Percentiles rank a stretch among this genome's conserved stretches.
Conservation (phyloP, 192 early-diverging fungal species). For the Coemansia sp. region DNA sequence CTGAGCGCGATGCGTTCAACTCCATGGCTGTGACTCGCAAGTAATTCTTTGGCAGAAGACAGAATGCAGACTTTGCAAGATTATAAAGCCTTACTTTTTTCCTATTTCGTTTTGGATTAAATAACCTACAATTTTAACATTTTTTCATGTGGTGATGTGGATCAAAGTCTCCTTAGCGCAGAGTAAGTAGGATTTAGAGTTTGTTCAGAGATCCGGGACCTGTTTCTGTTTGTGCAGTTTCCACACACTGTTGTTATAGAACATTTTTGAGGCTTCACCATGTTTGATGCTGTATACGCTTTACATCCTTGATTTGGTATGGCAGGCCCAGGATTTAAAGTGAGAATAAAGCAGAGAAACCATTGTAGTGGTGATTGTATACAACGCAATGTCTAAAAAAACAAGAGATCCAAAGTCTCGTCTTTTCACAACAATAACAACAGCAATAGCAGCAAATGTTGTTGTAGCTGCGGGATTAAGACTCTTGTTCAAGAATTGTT, state of each 20-base stretch:
- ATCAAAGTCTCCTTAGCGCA: not conserved
- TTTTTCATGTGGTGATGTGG: not conserved
- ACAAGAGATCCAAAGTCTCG: not conserved
- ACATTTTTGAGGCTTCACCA: too few species aligned
- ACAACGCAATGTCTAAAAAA: conserved; percentile 1
- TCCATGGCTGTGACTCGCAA: conserved; percentile 50
- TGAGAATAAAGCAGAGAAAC: not conserved
- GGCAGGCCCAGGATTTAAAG: not conserved
- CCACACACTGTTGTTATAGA: not conserved
- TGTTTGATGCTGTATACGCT: not conserved
- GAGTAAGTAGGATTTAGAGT: not conserved
- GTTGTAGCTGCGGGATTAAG: not conserved
- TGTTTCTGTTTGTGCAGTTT: not conserved
- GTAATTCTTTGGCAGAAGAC: conserved; percentile 6
- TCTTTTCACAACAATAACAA: not conserved
- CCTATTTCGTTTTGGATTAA: not conserved
- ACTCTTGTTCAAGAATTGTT: too few species aligned
- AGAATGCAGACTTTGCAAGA: too few species aligned
- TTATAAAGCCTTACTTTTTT: not conserved
- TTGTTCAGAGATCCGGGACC: not conserved
- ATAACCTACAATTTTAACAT: not conserved
- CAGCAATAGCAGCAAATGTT: not conserved
- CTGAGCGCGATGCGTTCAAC: conserved; percentile 74
- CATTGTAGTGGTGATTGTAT: not conserved
- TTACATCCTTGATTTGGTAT: not conserved